Conservation (phyloP, 345 rosid species). For the Arabis hirsuta region DNA sequence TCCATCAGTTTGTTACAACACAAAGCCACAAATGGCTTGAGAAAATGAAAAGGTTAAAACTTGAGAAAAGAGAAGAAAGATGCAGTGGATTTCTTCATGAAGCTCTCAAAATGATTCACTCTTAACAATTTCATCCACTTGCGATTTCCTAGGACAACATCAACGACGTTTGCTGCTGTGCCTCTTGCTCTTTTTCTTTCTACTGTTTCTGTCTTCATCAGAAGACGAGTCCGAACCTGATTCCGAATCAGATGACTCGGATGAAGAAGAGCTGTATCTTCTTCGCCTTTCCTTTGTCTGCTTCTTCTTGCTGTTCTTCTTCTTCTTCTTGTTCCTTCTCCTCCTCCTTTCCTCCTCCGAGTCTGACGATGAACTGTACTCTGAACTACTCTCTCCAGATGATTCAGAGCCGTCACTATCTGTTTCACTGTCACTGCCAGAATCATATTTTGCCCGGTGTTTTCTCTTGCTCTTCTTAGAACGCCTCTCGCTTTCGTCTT, state of each 20-base stretch:
- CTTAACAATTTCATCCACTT: background rate
- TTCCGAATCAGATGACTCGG: slow-evolving; percentile 76
- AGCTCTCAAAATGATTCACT: slow-evolving; percentile 29
- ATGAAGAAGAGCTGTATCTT: slow-evolving; percentile 74
- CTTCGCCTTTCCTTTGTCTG: slow-evolving; percentile 52
- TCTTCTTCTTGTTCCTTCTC: slow-evolving; percentile 61
- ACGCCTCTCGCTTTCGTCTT: slow-evolving; percentile 49
- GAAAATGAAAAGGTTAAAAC: background rate
- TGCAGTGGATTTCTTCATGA: slow-evolving; percentile 30
- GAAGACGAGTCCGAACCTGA: slow-evolving; percentile 75
- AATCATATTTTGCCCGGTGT: slow-evolving; percentile 64
- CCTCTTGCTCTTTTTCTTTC: slow-evolving; percentile 67
- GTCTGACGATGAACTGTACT: slow-evolving; percentile 67
- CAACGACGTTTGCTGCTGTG: slow-evolving; percentile 57
- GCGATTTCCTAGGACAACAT: slow-evolving; percentile 11
- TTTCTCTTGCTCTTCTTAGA: slow-evolving; percentile 89
- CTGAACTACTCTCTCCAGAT: slow-evolving; percentile 71
- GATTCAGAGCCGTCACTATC: slow-evolving; percentile 69
- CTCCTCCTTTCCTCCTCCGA: slow-evolving; percentile 78
- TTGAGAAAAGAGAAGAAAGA: background rate
- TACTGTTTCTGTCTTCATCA: slow-evolving; percentile 66
- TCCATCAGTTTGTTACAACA: slow-evolving; percentile 32
- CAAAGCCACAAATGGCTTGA: slow-evolving; percentile 20
- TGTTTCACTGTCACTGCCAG: slow-evolving; percentile 77
- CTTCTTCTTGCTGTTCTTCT: slow-evolving; percentile 76